phyloP scores from a whole-genome alignment of 257 asterid species.

The Solanum raphanifolium region DNA sequence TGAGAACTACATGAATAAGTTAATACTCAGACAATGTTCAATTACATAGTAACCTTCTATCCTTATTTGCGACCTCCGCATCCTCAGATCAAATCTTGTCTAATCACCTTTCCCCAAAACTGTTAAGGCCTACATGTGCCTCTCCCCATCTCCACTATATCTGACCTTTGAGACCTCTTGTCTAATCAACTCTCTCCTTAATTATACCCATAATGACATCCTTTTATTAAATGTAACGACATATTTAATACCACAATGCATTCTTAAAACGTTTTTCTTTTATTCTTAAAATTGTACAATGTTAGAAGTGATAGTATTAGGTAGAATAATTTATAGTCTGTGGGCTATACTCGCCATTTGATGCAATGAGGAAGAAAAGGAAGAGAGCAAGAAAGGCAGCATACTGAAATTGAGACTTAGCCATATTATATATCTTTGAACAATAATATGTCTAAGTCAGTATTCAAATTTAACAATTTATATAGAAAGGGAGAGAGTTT shows the following conservation, averaged over 20 bases:
- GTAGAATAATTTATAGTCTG: neutral
- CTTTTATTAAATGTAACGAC: neutral
- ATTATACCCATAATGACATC: neutral
- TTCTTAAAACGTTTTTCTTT: neutral
- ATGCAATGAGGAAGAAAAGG: neutral
- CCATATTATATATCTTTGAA: neutral
- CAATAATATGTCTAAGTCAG: too few relatives aligned
- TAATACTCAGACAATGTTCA: too few relatives aligned
- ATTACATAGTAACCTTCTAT: neutral
- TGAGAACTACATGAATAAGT: neutral
- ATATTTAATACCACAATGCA: neutral
- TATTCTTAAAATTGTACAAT: neutral
- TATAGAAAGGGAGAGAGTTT: too few relatives aligned
- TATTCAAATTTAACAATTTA: neutral
- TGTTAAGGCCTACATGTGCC: too few relatives aligned
- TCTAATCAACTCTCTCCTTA: neutral
- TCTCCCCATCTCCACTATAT: neutral
- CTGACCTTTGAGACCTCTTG: neutral
- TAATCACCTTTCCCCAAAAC: neutral
- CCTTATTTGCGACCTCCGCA: neutral
- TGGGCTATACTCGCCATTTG: neutral
- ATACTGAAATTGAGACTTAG: neutral
- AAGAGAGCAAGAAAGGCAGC: neutral
- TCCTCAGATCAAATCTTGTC: accelerated
- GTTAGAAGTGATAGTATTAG: neutral